Conservation (phyloP, 768 basidiomycete genomes). For the Collybiopsis luxurians region DNA sequence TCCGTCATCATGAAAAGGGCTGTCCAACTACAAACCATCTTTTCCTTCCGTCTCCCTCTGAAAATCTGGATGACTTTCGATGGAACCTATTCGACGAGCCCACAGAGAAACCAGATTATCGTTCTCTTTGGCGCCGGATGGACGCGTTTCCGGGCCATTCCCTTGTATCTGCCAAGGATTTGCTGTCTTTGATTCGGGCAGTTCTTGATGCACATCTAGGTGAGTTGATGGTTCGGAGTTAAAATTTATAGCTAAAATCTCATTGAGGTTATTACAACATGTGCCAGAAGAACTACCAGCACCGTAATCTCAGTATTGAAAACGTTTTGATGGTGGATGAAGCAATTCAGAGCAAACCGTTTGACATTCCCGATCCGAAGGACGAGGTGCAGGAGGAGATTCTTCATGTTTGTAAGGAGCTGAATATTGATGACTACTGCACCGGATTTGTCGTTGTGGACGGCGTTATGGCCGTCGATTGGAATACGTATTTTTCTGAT, state of each 20-base stretch:
- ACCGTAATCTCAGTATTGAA: conserved; percentile 14
- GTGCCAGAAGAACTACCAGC: conserved; percentile 8
- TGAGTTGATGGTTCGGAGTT: background rate
- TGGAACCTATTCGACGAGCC: background rate
- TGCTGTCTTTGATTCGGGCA: background rate
- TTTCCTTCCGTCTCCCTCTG: background rate
- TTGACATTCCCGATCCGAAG: too few species aligned
- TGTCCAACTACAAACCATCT: background rate
- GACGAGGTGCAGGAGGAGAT: background rate
- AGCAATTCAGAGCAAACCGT: background rate
- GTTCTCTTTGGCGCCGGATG: background rate
- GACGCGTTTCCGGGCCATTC: background rate
- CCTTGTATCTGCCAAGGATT: background rate
- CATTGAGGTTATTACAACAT: conserved; percentile 12
- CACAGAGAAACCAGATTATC: background rate
- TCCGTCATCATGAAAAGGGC: background rate
- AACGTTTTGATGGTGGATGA: conserved; percentile 11
- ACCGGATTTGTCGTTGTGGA: conserved; percentile 12
- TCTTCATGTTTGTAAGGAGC: background rate
- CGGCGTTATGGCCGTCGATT: conserved; percentile 13
- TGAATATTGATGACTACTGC: background rate
- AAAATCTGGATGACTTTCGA: background rate
- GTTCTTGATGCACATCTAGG: background rate
- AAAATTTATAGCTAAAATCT: too few species aligned
- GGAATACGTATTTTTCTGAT: conserved; percentile 7